Base-by-base conservation (phyloP, 2,329 filamentous ascomycete genomes). In the Beauveria brongniartii region DNA sequence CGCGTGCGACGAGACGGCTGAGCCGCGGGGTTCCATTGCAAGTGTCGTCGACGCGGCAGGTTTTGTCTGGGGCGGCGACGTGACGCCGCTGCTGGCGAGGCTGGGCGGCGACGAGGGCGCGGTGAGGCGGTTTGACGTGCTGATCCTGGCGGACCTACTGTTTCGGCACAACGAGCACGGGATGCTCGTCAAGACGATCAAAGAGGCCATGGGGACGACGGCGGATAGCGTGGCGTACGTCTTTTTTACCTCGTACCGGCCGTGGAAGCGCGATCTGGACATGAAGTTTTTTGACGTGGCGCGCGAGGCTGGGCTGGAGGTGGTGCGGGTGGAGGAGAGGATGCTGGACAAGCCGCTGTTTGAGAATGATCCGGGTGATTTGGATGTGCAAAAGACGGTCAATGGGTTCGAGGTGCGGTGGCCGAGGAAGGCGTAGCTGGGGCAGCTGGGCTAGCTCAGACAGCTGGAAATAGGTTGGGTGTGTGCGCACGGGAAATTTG, bases 241-340 rank as follows among this genome's bases (percentile, higher is more conserved):
- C 8, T 95, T 97, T 73, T 97, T 97, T 77, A 96, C 92, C 0
- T 92, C 91, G 22, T 96, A 97, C 75, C 82, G 94, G 64, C 92
- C 93, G 1, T 97, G 92, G 92, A 78, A 97, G 69, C 80, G 89
- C 68, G 82, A 92, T 64, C 89, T 91, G 73, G 94, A 96, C 69
- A 79, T 96, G 71, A 83, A 82, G 4, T 97, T 97, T 77, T 97
- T 97, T 70, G 89, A 92, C 54, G 69, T 92, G 61, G 90, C 88
- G 5, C 79, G 83, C 62, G 82, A 83, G 56, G 80, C 78, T 54
- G 92, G 91, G 0, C 89, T 97, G 63, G 74, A 75, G 18, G 92
- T 96, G 3, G 86, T 87, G 65, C 91, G 93, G 77, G 80, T 96
- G 40, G 78, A 92, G 53, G 91, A 97, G 74, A 84, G 87, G 72